phyloP scores from a whole-genome alignment of 108 stramenopile genomes.

The Bacterosira constricta region DNA sequence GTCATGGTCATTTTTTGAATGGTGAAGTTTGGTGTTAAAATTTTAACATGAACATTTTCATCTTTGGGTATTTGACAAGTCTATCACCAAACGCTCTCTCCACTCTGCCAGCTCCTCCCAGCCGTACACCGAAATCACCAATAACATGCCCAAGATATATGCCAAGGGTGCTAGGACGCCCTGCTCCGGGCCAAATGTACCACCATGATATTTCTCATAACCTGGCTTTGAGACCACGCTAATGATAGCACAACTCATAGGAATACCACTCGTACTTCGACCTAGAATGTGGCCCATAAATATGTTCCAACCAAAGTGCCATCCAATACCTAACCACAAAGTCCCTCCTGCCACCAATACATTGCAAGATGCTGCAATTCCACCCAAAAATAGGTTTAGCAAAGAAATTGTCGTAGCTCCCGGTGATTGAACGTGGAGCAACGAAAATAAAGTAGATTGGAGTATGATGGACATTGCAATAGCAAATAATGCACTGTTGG shows the following conservation, averaged over 20 bases:
- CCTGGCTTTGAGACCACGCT: constrained; percentile 17
- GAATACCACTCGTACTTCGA: constrained; percentile 33
- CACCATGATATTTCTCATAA: constrained; percentile 31
- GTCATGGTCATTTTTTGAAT: no score
- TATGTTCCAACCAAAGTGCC: constrained; percentile 56
- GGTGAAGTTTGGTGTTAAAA: not conserved
- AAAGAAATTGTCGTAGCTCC: constrained; percentile 34
- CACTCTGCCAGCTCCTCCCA: constrained; percentile 14
- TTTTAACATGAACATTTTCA: not conserved
- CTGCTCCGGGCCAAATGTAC: constrained; percentile 45
- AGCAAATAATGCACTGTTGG: constrained; percentile 5
- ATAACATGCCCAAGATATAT: constrained; percentile 29
- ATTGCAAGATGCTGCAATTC: constrained; percentile 36
- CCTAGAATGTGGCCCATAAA: constrained; percentile 44
- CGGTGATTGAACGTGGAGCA: constrained; percentile 38
- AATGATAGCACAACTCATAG: constrained; percentile 35
- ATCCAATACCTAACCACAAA: constrained; percentile 39
- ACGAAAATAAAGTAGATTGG: constrained; percentile 40
- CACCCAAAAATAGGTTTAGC: constrained; percentile 39
- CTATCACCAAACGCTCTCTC: constrained; percentile 11
- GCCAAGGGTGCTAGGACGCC: constrained; percentile 34
- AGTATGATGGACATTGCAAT: constrained; percentile 24
- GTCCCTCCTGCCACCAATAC: constrained; percentile 32
- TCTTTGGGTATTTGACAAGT: not conserved
- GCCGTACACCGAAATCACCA: constrained; percentile 25